phyloP scores from a whole-genome alignment of 306 rosid genomes.

The Spatholobus suberectus region DNA sequence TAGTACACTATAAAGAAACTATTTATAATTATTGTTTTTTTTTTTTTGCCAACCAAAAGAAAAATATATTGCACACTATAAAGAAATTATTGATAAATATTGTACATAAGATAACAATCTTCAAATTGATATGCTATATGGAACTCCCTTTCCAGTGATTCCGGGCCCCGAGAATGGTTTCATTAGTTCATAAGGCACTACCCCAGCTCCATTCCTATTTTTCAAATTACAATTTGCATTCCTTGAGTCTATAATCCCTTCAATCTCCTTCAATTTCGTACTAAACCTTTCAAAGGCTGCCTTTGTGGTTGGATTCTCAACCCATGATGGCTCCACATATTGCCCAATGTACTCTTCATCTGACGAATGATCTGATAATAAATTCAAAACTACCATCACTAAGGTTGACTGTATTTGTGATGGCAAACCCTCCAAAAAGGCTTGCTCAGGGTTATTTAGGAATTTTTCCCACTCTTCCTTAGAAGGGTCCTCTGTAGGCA shows the following conservation, averaged over 20 bases:
- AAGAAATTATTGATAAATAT: neutral
- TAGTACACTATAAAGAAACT: too few species aligned
- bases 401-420: conserved; percentile 55
- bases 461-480: conserved; percentile 52
- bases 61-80: neutral
- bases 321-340: conserved; percentile 47
- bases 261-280: conserved; percentile 48
- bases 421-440: conserved; percentile 53
- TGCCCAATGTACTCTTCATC: conserved; percentile 56
- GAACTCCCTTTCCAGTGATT: conserved; percentile 54
- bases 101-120: neutral
- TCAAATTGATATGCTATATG: conserved; percentile 56
- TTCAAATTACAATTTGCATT: conserved; percentile 40
- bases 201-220: conserved; percentile 56
- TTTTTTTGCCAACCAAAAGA: too few species aligned
- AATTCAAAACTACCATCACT: conserved; percentile 45
- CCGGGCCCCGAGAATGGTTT: conserved; percentile 63
- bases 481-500: conserved; percentile 55
- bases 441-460: conserved; percentile 37
- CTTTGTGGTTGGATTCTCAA: conserved; percentile 42
- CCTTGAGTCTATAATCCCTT: conserved; percentile 52
- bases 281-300: conserved; percentile 44
- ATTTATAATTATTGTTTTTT: too few species aligned
- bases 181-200: conserved; percentile 56
- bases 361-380: conserved; percentile 55